Evolutionary conservation across 805 yeast species (phyloP).

Genomic region (Hagleromyces aurorensis): DNA sequence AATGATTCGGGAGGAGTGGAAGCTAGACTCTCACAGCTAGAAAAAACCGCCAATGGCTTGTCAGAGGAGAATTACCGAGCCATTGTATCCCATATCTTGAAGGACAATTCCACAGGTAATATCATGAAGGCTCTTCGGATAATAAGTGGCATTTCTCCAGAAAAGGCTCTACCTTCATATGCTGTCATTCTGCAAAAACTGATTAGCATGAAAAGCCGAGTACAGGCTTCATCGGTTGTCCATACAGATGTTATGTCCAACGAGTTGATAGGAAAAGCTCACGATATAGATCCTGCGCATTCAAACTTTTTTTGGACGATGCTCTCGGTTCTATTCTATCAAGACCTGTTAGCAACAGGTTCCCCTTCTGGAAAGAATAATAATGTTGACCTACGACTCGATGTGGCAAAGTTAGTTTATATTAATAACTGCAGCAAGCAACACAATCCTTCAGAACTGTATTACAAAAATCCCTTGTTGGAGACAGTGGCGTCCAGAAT

Average conservation of each 20-base stretch:
- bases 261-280: conserved; percentile 17
- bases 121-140: conserved; percentile 19
- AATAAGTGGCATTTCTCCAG: conserved; percentile 12
- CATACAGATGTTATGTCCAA: conserved; percentile 7
- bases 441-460: neutral
- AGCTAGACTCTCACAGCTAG: conserved; percentile 18
- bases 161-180: conserved; percentile 12
- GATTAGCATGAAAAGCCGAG: conserved; percentile 16
- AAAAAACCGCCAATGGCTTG: conserved; percentile 12
- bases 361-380: conserved; percentile 2
- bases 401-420: conserved; percentile 19
- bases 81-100: conserved; percentile 15
- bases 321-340: conserved; percentile 21
- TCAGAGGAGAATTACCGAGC: conserved; percentile 20
- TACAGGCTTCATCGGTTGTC: conserved; percentile 8
- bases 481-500: conserved; percentile 13
- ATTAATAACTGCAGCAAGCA: conserved; percentile 7
- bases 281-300: conserved; percentile 18
- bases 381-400: conserved; percentile 13
- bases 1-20: conserved; percentile 26
- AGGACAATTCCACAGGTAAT: conserved; percentile 9
- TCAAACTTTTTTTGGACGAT: conserved; percentile 18
- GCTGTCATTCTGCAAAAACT: conserved; percentile 16
- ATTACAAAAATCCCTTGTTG: conserved; percentile 19
- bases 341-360: conserved; percentile 10